A percentile compares a stretch with the other conserved stretches of the same genome.
phyloP scores from a whole-genome alignment of 2,329 filamentous ascomycete species.

The Paracoccidioides brasiliensis region DNA sequence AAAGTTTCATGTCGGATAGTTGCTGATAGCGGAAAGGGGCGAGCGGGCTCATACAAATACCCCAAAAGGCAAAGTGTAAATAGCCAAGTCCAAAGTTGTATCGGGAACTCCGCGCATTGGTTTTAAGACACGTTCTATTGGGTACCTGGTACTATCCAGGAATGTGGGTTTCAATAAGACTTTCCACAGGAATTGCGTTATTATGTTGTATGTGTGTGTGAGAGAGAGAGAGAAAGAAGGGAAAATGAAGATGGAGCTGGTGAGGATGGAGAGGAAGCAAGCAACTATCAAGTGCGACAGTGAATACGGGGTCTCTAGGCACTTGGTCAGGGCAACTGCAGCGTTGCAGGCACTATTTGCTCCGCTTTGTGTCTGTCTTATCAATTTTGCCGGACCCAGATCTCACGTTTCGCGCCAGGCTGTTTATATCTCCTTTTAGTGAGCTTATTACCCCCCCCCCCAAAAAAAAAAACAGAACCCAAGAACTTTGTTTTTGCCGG shows the following conservation, averaged over 20 bases:
- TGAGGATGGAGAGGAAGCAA: background rate
- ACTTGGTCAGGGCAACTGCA: background rate
- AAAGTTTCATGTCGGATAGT: background rate
- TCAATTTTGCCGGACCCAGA: background rate
- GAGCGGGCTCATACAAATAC: background rate
- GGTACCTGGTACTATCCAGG: background rate
- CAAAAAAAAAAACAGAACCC: too few relatives aligned
- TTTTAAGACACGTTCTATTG: background rate
- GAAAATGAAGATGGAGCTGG: background rate
- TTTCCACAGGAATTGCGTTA: too few relatives aligned
- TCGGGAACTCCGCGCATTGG: background rate
- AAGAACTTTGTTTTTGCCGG: background rate
- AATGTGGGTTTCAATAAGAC: background rate
- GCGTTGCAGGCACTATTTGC: conserved; percentile 8
- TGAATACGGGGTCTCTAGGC: too few relatives aligned
- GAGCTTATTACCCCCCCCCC: background rate
- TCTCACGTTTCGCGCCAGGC: background rate
- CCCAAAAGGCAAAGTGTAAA: background rate
- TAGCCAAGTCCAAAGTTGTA: background rate
- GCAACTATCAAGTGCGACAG: background rate
- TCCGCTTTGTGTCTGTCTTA: too few relatives aligned
- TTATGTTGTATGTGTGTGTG: too few relatives aligned
- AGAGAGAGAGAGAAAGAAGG: too few relatives aligned
- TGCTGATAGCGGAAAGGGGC: background rate
- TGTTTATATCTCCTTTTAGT: background rate